Base-by-base conservation (phyloP, 1,284 basidiomycete species). In the Rhodotorula sp. region DNA sequence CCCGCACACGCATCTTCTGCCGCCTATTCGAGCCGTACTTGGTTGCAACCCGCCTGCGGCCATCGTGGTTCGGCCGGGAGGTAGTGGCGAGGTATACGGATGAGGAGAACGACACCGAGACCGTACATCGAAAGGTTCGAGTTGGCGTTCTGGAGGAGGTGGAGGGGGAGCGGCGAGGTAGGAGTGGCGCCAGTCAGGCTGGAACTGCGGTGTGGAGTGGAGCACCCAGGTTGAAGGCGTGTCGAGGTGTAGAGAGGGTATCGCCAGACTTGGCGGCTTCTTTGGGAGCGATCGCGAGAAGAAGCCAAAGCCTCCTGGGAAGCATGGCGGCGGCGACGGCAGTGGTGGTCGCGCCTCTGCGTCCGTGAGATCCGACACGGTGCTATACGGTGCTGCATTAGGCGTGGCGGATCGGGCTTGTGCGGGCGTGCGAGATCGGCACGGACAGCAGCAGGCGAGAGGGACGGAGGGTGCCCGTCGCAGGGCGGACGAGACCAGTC, bases 221-320 rank as follows among this genome's bases (percentile, higher is more conserved):
- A 58, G 22, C 44, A 58, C 39, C 39, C 39, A 47, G 20, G 56
- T 4, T 44, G 56, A 46, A 17, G 27, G 27, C 44, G 29, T 15
- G 7, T 44, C 39, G 39, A 44, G 39, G 17, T n/a, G 62, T 27
- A 36, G 36, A 27, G 46, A 53, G 6, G 27, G 36, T 22, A 13
- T 9, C 19, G 56, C 15, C 5, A 1, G 59, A 36, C 44, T 20
- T 5, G 64, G 62, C 30, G 60, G 20, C 17, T 30, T 57, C 36
- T 57, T 47, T 9, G 73, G 73, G 3, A 74, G 66, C 22, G 71
- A 59, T 57, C 71, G 62, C 44, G 71, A 73, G 61, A 74, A 75
- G 71, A 75, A 73, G 62, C 74, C 74, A 56, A 73, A 73, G 22
- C 62, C 61, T 19, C 71, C 66, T 19, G 32, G 67, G n/a, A 71